Evolutionary conservation across 108 stramenopile genomes (phyloP).

Genomic region (Pseudonitzschia delicatissima): DNA sequence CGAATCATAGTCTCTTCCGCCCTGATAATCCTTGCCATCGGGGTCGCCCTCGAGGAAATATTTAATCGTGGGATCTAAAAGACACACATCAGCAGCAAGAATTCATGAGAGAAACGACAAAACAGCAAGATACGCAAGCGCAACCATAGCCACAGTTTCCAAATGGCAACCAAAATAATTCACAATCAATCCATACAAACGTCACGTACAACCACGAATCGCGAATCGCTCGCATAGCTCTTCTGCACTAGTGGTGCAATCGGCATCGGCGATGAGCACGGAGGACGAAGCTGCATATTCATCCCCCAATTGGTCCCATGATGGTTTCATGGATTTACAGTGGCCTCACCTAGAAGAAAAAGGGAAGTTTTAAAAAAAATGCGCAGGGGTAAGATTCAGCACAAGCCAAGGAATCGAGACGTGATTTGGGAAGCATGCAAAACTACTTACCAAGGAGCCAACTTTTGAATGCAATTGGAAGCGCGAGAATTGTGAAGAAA

Average conservation of each 20-base stretch:
- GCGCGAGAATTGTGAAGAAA: too few relatives aligned
- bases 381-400: neutral
- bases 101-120: neutral
- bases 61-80: conserved; percentile 44
- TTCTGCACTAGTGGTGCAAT: conserved; percentile 55
- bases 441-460: conserved; percentile 46
- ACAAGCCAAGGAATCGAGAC: neutral
- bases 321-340: conserved; percentile 67
- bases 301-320: conserved; percentile 68
- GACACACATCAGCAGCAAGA: too few relatives aligned
- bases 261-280: conserved; percentile 64
- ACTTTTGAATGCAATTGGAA: neutral
- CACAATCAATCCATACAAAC: too few relatives aligned
- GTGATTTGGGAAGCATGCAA: neutral
- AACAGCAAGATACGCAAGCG: neutral
- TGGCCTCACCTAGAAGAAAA: conserved; percentile 49
- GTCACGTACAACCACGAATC: conserved; percentile 44
- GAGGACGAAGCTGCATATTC: conserved; percentile 67
- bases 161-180: too few relatives aligned
- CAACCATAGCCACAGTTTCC: too few relatives aligned
- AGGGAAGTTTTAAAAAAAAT: neutral
- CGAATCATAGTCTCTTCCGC: conserved; percentile 56
- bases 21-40: conserved; percentile 53
- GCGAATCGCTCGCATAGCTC: conserved; percentile 53
- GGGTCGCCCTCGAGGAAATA: conserved; percentile 62